Evolutionary conservation across 78 protist genomes (phyloP).

Genomic region (Dictyostelium discoideum): dicty_2.7 NC_007091.3:3577001-3577500

Average conservation of each 20-base stretch:
- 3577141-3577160: background rate
- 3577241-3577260: no score
- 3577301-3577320: conserved; percentile 31
- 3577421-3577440: background rate
- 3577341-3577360: conserved; percentile 37
- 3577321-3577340: background rate
- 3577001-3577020: background rate
- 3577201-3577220: no score
- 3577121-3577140: background rate
- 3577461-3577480: conserved; percentile 50
- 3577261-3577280: background rate
- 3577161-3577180: no score
- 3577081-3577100: background rate
- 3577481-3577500: conserved; percentile 38
- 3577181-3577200: no score
- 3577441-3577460: conserved; percentile 60
- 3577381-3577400: background rate
- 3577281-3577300: background rate
- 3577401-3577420: background rate
- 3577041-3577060: conserved; percentile 26
- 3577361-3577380: conserved; percentile 43
- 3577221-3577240: no score
- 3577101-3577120: background rate
- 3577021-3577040: conserved; percentile 15
- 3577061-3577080: background rate